These are phyloP conservation scores for Luzula sylvatica DNA, from an alignment of 176 grass and related monocot species.

Conservation along the genomic window DNA sequence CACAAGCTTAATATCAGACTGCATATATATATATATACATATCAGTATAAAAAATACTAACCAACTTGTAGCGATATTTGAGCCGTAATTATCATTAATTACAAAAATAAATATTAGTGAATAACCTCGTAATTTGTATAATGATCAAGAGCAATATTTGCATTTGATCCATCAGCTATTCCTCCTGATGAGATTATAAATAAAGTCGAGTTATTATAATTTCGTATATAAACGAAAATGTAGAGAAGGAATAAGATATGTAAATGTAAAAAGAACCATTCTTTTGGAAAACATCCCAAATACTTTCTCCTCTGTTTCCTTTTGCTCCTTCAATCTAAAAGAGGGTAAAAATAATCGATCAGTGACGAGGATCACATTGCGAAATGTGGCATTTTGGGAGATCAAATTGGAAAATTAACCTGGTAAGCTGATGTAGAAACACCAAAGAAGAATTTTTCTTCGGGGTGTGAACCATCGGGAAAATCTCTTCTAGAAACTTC, in stretches of 20 bases:
- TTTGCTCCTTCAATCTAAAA: conserved; percentile 84
- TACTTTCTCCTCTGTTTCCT: conserved; percentile 74
- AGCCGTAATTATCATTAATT: too few species aligned
- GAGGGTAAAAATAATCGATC: too few species aligned
- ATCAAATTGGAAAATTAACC: too few species aligned
- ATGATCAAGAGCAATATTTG: conserved; percentile 81
- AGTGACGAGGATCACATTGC: too few species aligned
- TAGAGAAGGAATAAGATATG: neutral
- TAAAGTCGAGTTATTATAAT: conserved; percentile 1
- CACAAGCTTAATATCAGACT: conserved; percentile 97
- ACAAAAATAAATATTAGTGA: too few species aligned
- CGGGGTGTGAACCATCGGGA: too few species aligned
- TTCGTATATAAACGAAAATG: neutral
- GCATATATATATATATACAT: conserved; percentile 22
- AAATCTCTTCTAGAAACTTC: conserved; percentile 52
- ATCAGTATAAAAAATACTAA: conserved; percentile 3
- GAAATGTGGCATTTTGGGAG: neutral
- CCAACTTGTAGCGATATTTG: neutral
- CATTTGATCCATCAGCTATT: conserved; percentile 50
- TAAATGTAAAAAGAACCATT: conserved; percentile 36
- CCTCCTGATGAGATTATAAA: conserved; percentile 45
- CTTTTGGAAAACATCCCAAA: conserved; percentile 88
- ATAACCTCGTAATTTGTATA: conserved; percentile 86
- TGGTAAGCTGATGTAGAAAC: conserved; percentile 81
- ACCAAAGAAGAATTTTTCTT: conserved; percentile 69